Evolutionary conservation across 306 rosid genomes (phyloP).

Genomic region (Vigna radiata): DNA sequence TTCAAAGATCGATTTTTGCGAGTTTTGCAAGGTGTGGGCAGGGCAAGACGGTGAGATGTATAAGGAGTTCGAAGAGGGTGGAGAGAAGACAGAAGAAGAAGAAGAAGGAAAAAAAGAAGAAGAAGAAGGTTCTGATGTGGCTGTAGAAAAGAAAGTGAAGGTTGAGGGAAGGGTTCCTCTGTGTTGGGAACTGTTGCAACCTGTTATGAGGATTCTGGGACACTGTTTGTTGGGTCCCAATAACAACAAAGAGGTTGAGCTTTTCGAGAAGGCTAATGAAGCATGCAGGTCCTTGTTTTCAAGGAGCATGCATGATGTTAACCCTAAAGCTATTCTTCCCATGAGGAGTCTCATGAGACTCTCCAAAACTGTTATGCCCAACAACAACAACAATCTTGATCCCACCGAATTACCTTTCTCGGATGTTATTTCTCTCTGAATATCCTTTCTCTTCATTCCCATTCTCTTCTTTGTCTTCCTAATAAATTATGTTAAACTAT

Average conservation of each 20-base stretch:
- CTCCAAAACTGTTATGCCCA: slow-evolving; percentile 2
- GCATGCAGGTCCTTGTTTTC: slow-evolving; percentile 68
- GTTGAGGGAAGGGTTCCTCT: slow-evolving; percentile 64
- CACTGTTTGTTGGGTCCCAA: slow-evolving; percentile 66
- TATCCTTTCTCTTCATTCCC: background rate
- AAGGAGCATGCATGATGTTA: slow-evolving; percentile 71
- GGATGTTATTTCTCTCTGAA: slow-evolving; percentile 40
- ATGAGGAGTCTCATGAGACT: slow-evolving; percentile 65
- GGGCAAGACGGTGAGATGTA: slow-evolving; percentile 56
- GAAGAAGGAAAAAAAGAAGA: background rate
- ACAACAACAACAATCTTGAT: slow-evolving; percentile 28
- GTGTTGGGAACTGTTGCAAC: slow-evolving; percentile 79
- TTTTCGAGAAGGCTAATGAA: slow-evolving; percentile 47
- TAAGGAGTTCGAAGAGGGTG: background rate
- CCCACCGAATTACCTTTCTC: slow-evolving; percentile 35
- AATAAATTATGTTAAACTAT: too few species aligned
- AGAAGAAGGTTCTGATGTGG: background rate
- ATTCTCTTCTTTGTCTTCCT: too few species aligned
- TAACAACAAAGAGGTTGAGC: slow-evolving; percentile 17
- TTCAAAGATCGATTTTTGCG: slow-evolving; percentile 72
- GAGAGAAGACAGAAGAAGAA: background rate
- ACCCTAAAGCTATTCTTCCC: slow-evolving; percentile 71
- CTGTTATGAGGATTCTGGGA: slow-evolving; percentile 62
- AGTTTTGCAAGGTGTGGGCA: slow-evolving; percentile 68
- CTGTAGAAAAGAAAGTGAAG: background rate